Base-by-base conservation (phyloP, 2,329 filamentous ascomycete species). In the Fusarium humuli region DNA sequence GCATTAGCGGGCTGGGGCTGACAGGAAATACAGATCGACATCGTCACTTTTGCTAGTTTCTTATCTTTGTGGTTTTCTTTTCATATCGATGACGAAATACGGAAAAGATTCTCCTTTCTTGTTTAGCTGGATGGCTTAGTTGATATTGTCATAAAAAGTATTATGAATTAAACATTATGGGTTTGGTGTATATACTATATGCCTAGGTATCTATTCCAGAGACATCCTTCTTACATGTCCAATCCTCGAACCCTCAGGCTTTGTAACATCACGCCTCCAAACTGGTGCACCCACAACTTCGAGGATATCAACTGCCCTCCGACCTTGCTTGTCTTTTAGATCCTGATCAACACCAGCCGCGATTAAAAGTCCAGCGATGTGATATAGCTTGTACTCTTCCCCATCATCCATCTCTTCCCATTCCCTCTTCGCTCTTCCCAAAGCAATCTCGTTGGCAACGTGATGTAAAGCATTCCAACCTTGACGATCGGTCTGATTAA, bases 401-500 rank as follows among this genome's bases (percentile, higher is more conserved):
- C 12, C 40, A 6, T 65, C 29, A 7, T n/a, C 32, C 25, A 3
- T 20, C 3, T 18, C 7, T 18, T 42, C 62, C 46, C 42, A 44
- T 4, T 10, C n/a, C 10, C 52, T 65, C 46, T 60, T 65, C 6
- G n/a, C n/a, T 6, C 62, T 65, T 8, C 46, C 41, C 2, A 65
- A 11, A 8, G 53, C 47, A 25, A 66, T 61, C 11, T 49, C 41
- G n/a, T 61, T 66, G 13, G 63, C 63, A 2, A 61, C 18, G 8
- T 66, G 55, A 25, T 66, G 63, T 10, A 66, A 29, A 34, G 61
- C 63, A 8, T 22, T 61, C 61, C 61, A 61, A 2, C 61, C 61
- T 20, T 37, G 32, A 3, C 27, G 23, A 23, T 66, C 61, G 3
- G 47, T 55, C 23, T 54, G 54, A 14, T 66, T 66, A 7, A 66